Evolutionary conservation across 345 rosid genomes (phyloP), one percentile per base, ranked within the genome.

Genomic region (Linum usitatissimum): DNA sequence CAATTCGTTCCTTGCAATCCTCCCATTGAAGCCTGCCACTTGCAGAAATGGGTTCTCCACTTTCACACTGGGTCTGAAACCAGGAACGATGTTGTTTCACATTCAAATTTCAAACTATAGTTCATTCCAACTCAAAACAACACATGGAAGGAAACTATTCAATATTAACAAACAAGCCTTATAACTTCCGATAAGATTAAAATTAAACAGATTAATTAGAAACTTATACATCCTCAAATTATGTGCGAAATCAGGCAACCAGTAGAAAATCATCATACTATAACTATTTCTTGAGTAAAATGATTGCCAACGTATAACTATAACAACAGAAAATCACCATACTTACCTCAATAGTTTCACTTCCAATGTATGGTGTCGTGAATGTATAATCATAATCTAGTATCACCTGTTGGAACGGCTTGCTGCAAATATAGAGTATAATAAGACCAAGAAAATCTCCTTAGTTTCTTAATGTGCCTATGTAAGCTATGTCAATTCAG

Each of bases 351-450:
- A 75, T 63, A 31, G 69, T 73, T 76, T 80, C 96, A 59, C 92
- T 90, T 66, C 97, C 99, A 76, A 75, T 63, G 68, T 90, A 90
- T 6, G 99, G 96, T 14, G 97, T 86, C 18, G 99, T 93, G 76
- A 87, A 93, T 28, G 99, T 93, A 71, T 93, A 93, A 71, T 93
- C 99, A 79, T 90, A 93, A 78, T 93, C 96, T 55, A 93, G 80
- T 75, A 93, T 86, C 80, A 93, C 94, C 80, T 87, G 86, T 74
- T 93, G 77, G 49, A 77, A 86, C 45, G 96, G 97, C 71, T 90
- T 87, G 87, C 97, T 90, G 87, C 80, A 80, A 73, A 73, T 59
- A 61, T 70, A 81, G 30, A 23, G 21, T 31, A 21, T 38, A 72
- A 21, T 38, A 72, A 40, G 39, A 7, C 36, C 13, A 18, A 70